Evolutionary conservation across 306 rosid genomes (phyloP).

Genomic region (Rosa persica): DNA sequence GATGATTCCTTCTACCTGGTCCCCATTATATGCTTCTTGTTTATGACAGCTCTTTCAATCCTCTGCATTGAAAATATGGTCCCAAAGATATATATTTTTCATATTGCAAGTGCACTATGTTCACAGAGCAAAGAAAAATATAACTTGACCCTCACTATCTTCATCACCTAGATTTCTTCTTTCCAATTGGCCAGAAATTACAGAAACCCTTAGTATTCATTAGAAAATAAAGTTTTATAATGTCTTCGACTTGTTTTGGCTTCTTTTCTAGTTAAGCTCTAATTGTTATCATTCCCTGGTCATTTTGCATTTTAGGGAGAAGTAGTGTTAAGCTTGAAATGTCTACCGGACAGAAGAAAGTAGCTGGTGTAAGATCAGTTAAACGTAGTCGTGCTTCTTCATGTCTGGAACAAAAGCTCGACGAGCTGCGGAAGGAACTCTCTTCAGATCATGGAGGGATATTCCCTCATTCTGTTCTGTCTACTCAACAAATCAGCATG

Average conservation of each 20-base stretch:
- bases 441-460: slow-evolving; percentile 74
- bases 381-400: slow-evolving; percentile 54
- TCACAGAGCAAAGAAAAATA: not conserved
- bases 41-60: not conserved
- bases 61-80: not conserved
- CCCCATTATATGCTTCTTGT: not conserved
- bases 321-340: slow-evolving; percentile 63
- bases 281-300: slow-evolving; percentile 8
- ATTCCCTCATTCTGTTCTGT: slow-evolving; percentile 80
- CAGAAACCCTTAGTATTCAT: not conserved
- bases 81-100: not conserved
- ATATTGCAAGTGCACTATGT: not conserved
- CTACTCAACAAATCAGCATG: slow-evolving; percentile 72
- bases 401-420: slow-evolving; percentile 74
- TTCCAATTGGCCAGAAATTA: not conserved
- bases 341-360: slow-evolving; percentile 45
- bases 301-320: slow-evolving; percentile 45
- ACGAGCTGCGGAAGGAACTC: slow-evolving; percentile 72
- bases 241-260: slow-evolving; percentile 6
- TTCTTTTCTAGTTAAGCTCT: slow-evolving; percentile 16
- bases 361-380: slow-evolving; percentile 43
- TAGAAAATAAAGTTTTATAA: not conserved
- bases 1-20: not conserved
- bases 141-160: not conserved
- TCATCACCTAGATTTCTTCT: not conserved